Evolutionary conservation across 164 flowering plant species (phyloP).

Genomic region (Protea cynaroides): DNA sequence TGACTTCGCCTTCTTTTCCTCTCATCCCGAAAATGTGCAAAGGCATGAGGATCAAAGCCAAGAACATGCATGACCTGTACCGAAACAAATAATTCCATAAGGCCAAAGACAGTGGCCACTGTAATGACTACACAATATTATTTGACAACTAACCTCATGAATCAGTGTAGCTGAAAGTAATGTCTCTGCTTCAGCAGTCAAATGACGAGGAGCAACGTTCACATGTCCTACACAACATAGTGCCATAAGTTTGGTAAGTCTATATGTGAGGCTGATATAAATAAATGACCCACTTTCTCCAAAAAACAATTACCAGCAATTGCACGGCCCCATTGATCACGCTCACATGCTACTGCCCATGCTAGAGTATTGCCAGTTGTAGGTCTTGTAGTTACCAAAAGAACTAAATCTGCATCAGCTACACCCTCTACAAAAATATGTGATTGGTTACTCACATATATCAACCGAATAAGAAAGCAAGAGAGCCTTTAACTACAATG

Average conservation of each 20-base stretch:
- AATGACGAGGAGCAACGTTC: conserved; percentile 99
- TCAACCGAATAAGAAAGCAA: neutral
- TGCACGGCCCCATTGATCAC: conserved; percentile 99
- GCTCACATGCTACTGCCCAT: conserved; percentile 99
- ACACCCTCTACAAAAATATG: conserved; percentile 68
- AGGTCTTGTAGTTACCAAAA: conserved; percentile 94
- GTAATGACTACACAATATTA: neutral
- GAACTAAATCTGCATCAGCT: conserved; percentile 88
- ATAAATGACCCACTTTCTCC: neutral
- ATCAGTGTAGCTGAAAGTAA: conserved; percentile 94
- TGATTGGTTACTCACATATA: conserved; percentile 3
- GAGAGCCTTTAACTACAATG: neutral
- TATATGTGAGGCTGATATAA: neutral
- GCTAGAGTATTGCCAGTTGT: conserved; percentile 99
- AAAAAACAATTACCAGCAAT: conserved; percentile 64
- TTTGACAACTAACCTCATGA: conserved; percentile 64
- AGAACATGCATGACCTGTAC: conserved; percentile 98
- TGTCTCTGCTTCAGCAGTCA: conserved; percentile 97
- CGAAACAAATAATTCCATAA: conserved; percentile 8
- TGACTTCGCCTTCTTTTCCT: conserved; percentile 87
- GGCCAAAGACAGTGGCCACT: conserved; percentile 1
- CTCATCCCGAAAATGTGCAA: conserved; percentile 97
- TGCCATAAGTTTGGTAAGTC: neutral
- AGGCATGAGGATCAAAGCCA: conserved; percentile 99
- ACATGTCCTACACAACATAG: conserved; percentile 66